phyloP scores from a whole-genome alignment of 805 yeast species.

The Komagataella phaffii region DNA sequence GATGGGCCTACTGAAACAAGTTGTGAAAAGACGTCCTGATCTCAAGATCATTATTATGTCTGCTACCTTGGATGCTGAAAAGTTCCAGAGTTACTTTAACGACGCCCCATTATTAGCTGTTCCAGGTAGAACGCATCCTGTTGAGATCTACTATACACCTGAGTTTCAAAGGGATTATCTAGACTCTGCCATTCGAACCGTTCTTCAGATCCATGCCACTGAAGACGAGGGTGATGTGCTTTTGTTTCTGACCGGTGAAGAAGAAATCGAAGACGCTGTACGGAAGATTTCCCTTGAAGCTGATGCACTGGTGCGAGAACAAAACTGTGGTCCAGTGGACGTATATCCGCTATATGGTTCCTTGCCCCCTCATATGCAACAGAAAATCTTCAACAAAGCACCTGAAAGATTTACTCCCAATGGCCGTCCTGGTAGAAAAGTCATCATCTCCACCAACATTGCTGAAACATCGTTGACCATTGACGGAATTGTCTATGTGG shows the following conservation, averaged over 20 bases:
- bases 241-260: conserved; percentile 88
- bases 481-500: conserved; percentile 94
- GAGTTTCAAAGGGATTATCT: conserved; percentile 91
- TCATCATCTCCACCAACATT: conserved; percentile 84
- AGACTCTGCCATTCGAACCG: conserved; percentile 92
- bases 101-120: conserved; percentile 92
- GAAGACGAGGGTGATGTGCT: conserved; percentile 89
- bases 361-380: conserved; percentile 91
- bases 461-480: conserved; percentile 97
- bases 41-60: conserved; percentile 74
- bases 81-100: conserved; percentile 80
- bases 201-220: conserved; percentile 91
- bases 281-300: conserved; percentile 78
- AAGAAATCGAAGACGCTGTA: conserved; percentile 95
- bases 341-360: conserved; percentile 96
- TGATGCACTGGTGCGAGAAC: conserved; percentile 81
- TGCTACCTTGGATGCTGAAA: conserved; percentile 94
- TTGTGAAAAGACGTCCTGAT: conserved; percentile 49
- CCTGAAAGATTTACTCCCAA: conserved; percentile 56
- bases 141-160: conserved; percentile 92
- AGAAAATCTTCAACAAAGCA: conserved; percentile 85
- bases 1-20: conserved; percentile 68
- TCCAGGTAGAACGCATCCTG: conserved; percentile 97
- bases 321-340: conserved; percentile 75
- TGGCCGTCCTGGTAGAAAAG: conserved; percentile 91